A percentile compares a stretch with the other conserved stretches of the same genome.
Conservation (phyloP, 2,329 filamentous ascomycete species). For the Pseudogymnoascus sp. region DNA sequence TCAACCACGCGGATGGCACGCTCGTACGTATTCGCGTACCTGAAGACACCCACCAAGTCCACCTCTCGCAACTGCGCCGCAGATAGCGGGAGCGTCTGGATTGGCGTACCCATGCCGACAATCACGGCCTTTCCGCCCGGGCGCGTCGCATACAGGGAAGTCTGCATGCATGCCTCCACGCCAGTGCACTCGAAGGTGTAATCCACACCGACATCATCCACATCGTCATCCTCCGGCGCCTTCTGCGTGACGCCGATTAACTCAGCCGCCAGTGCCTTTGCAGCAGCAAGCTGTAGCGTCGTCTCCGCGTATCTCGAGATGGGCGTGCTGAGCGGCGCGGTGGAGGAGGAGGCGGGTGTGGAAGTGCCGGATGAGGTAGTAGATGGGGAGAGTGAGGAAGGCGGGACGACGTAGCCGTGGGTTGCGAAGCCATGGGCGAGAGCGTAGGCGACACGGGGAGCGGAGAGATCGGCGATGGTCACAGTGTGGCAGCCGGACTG, state of each 20-base stretch:
- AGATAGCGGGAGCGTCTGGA: slow-evolving; percentile 89
- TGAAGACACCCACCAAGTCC: slow-evolving; percentile 77
- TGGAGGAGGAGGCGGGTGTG: slow-evolving; percentile 33
- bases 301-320: slow-evolving; percentile 67
- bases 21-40: slow-evolving; percentile 78
- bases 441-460: slow-evolving; percentile 48
- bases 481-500: slow-evolving; percentile 77
- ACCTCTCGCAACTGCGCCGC: slow-evolving; percentile 84
- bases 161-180: slow-evolving; percentile 69
- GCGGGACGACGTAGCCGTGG: slow-evolving; percentile 46
- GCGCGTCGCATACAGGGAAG: slow-evolving; percentile 60
- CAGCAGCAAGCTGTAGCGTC: slow-evolving; percentile 68
- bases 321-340: slow-evolving; percentile 44
- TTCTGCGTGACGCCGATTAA: slow-evolving; percentile 67
- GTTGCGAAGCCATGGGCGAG: slow-evolving; percentile 50
- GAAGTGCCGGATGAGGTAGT: slow-evolving; percentile 39
- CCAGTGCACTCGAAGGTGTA: slow-evolving; percentile 63
- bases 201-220: slow-evolving; percentile 60
- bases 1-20: slow-evolving; percentile 65
- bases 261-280: slow-evolving; percentile 51
- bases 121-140: slow-evolving; percentile 74
- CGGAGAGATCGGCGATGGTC: slow-evolving; percentile 68
- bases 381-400: slow-evolving; percentile 36
- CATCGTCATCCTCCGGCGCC: slow-evolving; percentile 51
- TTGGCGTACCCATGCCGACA: slow-evolving; percentile 79